Evolutionary conservation across 73 alveolate species (phyloP), one percentile per base, ranked within the genome.

Genomic region (Paramecium bursaria): DNA sequence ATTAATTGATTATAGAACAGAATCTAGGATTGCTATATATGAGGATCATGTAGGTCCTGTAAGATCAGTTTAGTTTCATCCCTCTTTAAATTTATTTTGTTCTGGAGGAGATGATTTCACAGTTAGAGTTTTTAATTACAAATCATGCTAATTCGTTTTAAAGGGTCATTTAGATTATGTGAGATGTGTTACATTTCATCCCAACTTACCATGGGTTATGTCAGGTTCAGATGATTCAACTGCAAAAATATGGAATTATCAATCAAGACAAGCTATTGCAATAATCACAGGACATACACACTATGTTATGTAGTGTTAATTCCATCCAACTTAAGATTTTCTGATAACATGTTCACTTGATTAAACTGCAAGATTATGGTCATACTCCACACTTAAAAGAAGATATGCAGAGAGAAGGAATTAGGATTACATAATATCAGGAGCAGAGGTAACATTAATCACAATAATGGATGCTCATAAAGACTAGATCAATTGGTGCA

Each of bases 241-340:
- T 9, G 88, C 96, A 48, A 92, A 99, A 55, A 97, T 97, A n/a
- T 97, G 99, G 99, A 97, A 97, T 79, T 97, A 99, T 99, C 95
- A 96, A 85, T 85, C 90, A 46, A 74, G 98, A 22, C 79, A 86
- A 74, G 77, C 94, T 48, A 79, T 92, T 53, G 94, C 96, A 46
- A 93, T 91, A n/a, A 88, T 96, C n/a, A 92, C 99, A 9, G 99
- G 99, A 6, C 99, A 97, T 91, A 95, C 93, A 39, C 99, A 96
- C 88, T 96, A 97, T 86, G 98, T 97, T 5, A 97, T 97, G 99
- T 92, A 98, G 50, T 99, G 99, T n/a, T 93, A 91, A 23, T 96
- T 97, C 91, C 99, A 96, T 74, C 98, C 97, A 21, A 90, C 91
- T 57, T 97, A 94, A 60, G 98, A 96, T 86, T 85, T 96, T 87